Base-by-base conservation (phyloP, 176 grass and related monocot genomes). In the Microstegium vimineum region DNA sequence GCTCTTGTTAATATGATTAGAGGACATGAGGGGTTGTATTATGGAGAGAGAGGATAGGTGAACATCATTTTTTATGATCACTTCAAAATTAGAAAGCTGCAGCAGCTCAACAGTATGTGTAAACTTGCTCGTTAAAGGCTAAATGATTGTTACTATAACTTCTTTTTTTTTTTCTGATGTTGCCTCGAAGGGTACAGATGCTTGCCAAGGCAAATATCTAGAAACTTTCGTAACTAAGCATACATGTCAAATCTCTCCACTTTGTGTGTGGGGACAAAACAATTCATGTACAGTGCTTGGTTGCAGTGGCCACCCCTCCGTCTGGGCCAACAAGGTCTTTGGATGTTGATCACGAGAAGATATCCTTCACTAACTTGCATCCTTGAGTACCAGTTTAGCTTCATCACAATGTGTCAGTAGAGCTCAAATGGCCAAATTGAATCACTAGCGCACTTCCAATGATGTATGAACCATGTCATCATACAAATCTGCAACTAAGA, bases 21-120 rank as follows among this genome's bases (percentile, higher is more conserved):
- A 70, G 66, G 28, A 82, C 76, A 88, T 61, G 81, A 81, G 80
- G n/a, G n/a, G n/a, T n/a, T n/a, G n/a, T 30, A 26, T 65, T 47
- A 31, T 47, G 6, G 66, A 41, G 80, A 75, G n/a, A n/a, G 70
- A 59, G 45, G 65, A 57, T n/a, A 46, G 59, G 10, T 47, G 27
- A 71, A 14, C 73, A 86, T 71, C 54, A 35, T 26, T 62, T 76
- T 22, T 43, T 57, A 70, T 70, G 33, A 85, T n/a, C 71, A 64
- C 57, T 34, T 1, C n/a, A 37, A 36, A 57, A 28, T 4, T 49
- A 17, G 33, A 36, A 56, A 54, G 7, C 6, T 78, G 73, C 77
- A 59, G 79, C 49, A 25, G 8, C 12, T 82, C 27, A 57, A 56
- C 26, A 63, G 37, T 43, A 16, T 46, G 26, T 77, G 71, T 77